Conservation (phyloP, 345 rosid species). For the Psidium friedrichsthalianum region DNA sequence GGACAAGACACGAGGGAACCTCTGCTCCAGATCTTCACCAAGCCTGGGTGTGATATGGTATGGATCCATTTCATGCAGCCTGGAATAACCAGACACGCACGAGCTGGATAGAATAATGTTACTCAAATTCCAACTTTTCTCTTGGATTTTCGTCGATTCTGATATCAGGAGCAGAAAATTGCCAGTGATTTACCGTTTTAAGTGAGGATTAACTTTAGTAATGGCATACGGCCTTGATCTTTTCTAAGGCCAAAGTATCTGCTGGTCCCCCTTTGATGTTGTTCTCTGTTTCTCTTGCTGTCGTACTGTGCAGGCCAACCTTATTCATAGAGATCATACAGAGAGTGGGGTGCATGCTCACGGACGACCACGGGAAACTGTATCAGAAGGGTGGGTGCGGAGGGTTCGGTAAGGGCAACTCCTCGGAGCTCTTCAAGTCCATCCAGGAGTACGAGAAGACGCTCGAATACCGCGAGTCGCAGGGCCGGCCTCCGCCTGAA, state of each 20-base stretch:
- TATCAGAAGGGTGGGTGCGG: constrained; percentile 89
- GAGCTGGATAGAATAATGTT: not conserved
- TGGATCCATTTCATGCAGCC: no score
- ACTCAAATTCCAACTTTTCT: not conserved
- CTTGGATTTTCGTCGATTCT: not conserved
- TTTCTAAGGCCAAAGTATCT: not conserved
- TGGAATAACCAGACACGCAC: not conserved
- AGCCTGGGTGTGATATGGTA: no score
- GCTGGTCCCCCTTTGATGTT: not conserved
- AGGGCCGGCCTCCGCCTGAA: constrained; percentile 13
- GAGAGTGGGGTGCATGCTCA: constrained; percentile 65
- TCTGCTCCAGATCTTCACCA: no score
- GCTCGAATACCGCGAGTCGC: constrained; percentile 38
- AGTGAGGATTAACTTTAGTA: not conserved
- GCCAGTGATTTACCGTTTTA: not conserved
- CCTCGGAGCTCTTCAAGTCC: constrained; percentile 84
- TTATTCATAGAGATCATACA: constrained; percentile 87
- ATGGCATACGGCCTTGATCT: not conserved
- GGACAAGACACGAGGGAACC: no score
- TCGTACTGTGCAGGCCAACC: constrained; percentile 48
- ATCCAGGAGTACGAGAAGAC: constrained; percentile 84
- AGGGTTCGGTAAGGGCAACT: constrained; percentile 89
- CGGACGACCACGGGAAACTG: constrained; percentile 50
- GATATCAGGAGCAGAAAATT: not conserved
- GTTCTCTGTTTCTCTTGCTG: not conserved